Evolutionary conservation across 2,329 filamentous ascomycete genomes (phyloP).

Genomic region (Talaromyces sp.): DNA sequence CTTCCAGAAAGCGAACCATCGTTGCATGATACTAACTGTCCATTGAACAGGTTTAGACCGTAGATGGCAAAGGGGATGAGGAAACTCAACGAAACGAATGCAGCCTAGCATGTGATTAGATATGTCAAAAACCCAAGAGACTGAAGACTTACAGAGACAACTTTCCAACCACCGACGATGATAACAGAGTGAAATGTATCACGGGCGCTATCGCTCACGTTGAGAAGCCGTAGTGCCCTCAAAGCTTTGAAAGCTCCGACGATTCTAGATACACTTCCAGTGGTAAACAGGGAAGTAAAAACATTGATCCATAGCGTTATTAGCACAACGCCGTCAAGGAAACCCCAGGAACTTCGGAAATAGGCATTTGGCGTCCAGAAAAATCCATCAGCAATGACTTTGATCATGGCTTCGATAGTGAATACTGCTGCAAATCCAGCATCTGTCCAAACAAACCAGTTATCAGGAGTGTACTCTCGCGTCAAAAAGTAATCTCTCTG

Average conservation of each 20-base stretch:
- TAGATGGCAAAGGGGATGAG: conserved; percentile 97
- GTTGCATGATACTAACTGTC: conserved; percentile 76
- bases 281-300: conserved; percentile 72
- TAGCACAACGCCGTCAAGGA: conserved; percentile 88
- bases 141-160: conserved; percentile 64
- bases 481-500: conserved; percentile 78
- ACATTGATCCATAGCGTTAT: conserved; percentile 96
- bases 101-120: conserved; percentile 51
- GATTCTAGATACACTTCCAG: conserved; percentile 80
- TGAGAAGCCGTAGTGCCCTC: conserved; percentile 83
- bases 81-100: conserved; percentile 89
- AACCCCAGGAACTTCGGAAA: conserved; percentile 91
- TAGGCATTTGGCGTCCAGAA: conserved; percentile 98
- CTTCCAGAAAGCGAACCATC: conserved; percentile 59
- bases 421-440: conserved; percentile 85
- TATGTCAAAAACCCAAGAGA: neutral
- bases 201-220: conserved; percentile 91
- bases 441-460: conserved; percentile 96
- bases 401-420: conserved; percentile 79
- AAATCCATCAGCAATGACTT: conserved; percentile 90
- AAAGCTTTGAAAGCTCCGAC: conserved; percentile 97
- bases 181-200: conserved; percentile 97
- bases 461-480: conserved; percentile 59
- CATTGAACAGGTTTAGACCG: conserved; percentile 87
- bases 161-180: conserved; percentile 89